Base-by-base conservation (phyloP, 2,329 filamentous ascomycete species). In the Alternaria dauci region DNA sequence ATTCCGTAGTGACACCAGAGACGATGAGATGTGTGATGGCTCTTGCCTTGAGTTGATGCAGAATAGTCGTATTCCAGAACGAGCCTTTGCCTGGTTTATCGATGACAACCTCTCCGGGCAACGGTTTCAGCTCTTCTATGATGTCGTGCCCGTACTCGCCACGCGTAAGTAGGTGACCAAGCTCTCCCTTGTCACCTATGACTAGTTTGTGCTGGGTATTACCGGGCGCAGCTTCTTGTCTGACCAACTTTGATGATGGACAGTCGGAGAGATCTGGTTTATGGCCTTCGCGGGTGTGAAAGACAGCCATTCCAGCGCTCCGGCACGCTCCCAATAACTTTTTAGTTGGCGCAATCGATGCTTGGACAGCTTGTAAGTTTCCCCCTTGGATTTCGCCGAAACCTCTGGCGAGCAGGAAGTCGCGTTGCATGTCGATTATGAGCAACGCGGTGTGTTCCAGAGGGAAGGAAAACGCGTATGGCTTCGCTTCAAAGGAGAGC, bases 21-120 rank as follows among this genome's bases (percentile, higher is more conserved):
- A 88, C 80, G 1, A 89, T 74, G 1, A 88, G 72, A 72, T 88
- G 85, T 2, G 86, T 88, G 56, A 88, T 84, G 0, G 83, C 86
- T 64, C 82, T 78, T 25, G 84, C 83, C 60, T 86, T 80, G 47
- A 89, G 75, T 23, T 81, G 78, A 58, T 85, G 81, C 65, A 87
- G 80, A 6, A 88, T 76, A 26, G 77, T 76, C 0, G 86, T 88
- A 34, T 83, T 82, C 84, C 84, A 88, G 68, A 87, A 88, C 3
- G 83, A 83, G 14, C 86, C 86, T 69, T 87, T 88, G 8, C 85
- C 85, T 2, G 84, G 83, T 72, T 87, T 87, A 70, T 88, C 85
- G 44, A 88, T 82, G 4, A 88, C 80, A 1, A 82, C 74, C 71
- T 88, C 86, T 14, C 81, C 81, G 2, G 84, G 81, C 36, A 80